Conservation (phyloP, 2,329 filamentous ascomycete species). For the Monosporascus ibericus region DNA sequence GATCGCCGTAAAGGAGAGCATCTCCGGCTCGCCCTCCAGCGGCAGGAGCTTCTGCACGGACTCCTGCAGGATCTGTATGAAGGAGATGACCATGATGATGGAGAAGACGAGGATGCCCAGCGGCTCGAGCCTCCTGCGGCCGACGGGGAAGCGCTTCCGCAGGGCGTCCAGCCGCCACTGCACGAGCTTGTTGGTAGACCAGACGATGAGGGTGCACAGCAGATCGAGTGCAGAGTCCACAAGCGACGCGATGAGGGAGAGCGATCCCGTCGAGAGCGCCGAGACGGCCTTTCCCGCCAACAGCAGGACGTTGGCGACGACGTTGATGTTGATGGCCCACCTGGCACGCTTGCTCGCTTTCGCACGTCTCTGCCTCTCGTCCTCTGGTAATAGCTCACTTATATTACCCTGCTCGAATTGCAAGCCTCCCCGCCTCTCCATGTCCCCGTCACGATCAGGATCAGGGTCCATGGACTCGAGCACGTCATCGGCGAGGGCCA, state of each 20-base stretch:
- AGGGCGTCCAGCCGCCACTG: constrained; percentile 47
- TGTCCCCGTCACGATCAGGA: constrained; percentile 48
- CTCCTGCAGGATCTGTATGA: constrained; percentile 54
- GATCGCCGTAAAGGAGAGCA: constrained; percentile 47
- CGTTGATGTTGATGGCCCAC: constrained; percentile 50
- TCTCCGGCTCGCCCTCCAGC: constrained; percentile 34
- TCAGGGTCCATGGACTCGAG: constrained; percentile 56
- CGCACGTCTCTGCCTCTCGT: constrained; percentile 41
- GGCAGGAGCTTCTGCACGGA: constrained; percentile 53
- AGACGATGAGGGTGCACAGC: constrained; percentile 55
- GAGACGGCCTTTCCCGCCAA: constrained; percentile 50
- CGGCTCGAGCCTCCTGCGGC: constrained; percentile 50
- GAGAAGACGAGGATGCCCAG: constrained; percentile 58
- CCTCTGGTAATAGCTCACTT: constrained; percentile 48
- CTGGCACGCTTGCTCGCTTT: constrained; percentile 41
- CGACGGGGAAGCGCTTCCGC: constrained; percentile 51
- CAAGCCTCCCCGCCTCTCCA: constrained; percentile 44
- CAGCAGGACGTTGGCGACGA: constrained; percentile 53
- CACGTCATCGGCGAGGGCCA: constrained; percentile 50
- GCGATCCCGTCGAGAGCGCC: constrained; percentile 48
- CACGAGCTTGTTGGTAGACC: constrained; percentile 53
- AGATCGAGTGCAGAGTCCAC: constrained; percentile 57
- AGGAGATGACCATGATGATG: constrained; percentile 58
- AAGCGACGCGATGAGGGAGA: constrained; percentile 55
- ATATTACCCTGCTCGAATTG: constrained; percentile 42